A percentile compares a stretch with the other conserved stretches of the same genome.
phyloP scores from a whole-genome alignment of 768 basidiomycete species.

The Leccinum variicolor region DNA sequence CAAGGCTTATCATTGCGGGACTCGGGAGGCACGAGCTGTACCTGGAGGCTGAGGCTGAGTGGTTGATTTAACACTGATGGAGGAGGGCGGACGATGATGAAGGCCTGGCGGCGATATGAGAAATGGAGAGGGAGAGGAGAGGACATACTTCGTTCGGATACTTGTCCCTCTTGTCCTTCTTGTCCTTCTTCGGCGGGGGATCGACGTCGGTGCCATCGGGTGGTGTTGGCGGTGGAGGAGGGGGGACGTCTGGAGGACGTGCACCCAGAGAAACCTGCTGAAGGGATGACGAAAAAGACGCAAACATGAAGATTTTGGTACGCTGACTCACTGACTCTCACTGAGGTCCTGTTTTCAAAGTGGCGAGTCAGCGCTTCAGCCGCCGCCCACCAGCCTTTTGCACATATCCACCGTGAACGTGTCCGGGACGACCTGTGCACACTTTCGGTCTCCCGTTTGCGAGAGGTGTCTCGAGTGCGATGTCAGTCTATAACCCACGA shows the following conservation, averaged over 20 bases:
- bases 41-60: conserved; percentile 86
- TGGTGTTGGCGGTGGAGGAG: conserved; percentile 7
- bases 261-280: conserved; percentile 34
- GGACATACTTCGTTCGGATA: conserved; percentile 47
- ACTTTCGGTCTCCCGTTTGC: conserved; percentile 83
- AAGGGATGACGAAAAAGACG: conserved; percentile 48
- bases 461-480: conserved; percentile 75
- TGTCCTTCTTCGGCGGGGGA: conserved; percentile 44
- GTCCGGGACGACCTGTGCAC: conserved; percentile 62
- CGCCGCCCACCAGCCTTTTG: conserved; percentile 72
- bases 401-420: conserved; percentile 56
- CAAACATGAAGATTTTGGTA: conserved; percentile 40
- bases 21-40: conserved; percentile 77
- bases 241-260: conserved; percentile 21
- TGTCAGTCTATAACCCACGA: conserved; percentile 59
- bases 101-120: conserved; percentile 51
- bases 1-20: conserved; percentile 40
- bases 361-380: conserved; percentile 16
- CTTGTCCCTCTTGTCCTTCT: conserved; percentile 35
- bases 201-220: conserved; percentile 21
- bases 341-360: too few relatives aligned
- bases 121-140: conserved; percentile 3
- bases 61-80: conserved; percentile 83
- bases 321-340: too few relatives aligned
- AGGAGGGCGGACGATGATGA: conserved; percentile 89